Conservation (phyloP, 2,329 filamentous ascomycete genomes). For the Rutstroemia sp. region DNA sequence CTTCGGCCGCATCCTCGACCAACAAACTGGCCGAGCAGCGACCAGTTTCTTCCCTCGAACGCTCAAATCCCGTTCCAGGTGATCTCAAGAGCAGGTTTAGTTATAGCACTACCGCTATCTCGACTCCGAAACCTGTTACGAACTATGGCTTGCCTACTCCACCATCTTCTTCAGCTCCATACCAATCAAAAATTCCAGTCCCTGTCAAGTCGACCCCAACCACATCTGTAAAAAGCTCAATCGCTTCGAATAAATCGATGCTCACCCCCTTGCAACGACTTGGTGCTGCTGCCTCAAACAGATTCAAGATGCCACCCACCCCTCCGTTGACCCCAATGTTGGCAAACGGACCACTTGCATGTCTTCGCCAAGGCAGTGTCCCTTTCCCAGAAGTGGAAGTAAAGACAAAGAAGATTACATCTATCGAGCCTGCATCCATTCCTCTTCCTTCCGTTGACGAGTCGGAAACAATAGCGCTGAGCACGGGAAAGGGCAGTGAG, state of each 20-base stretch:
- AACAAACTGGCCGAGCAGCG: conserved; percentile 20
- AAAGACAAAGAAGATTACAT: conserved; percentile 1
- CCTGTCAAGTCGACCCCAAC: conserved; percentile 16
- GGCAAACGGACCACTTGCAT: conserved; percentile 2
- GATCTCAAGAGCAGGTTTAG: conserved; percentile 19
- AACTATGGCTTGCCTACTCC: conserved; percentile 16
- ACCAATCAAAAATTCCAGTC: conserved; percentile 24
- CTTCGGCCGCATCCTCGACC: conserved; percentile 18
- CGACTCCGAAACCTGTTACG: conserved; percentile 14
- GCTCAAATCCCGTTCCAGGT: not conserved
- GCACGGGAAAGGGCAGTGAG: conserved; percentile 38
- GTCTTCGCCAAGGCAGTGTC: conserved; percentile 10
- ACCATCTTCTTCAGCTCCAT: conserved; percentile 14
- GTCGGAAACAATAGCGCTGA: conserved; percentile 17
- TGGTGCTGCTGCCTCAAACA: conserved; percentile 21
- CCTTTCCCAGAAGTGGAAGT: conserved; percentile 23
- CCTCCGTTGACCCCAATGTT: conserved; percentile 22
- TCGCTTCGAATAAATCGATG: not conserved
- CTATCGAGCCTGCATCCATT: conserved; percentile 31
- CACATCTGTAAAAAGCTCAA: conserved; percentile 8
- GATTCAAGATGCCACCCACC: conserved; percentile 19
- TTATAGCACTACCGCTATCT: conserved; percentile 12
- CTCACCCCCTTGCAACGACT: conserved; percentile 29
- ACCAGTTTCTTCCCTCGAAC: conserved; percentile 14
- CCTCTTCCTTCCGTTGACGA: conserved; percentile 26